Base-by-base conservation (phyloP, 768 basidiomycete species). In the Rhodotorula babjevae region DNA sequence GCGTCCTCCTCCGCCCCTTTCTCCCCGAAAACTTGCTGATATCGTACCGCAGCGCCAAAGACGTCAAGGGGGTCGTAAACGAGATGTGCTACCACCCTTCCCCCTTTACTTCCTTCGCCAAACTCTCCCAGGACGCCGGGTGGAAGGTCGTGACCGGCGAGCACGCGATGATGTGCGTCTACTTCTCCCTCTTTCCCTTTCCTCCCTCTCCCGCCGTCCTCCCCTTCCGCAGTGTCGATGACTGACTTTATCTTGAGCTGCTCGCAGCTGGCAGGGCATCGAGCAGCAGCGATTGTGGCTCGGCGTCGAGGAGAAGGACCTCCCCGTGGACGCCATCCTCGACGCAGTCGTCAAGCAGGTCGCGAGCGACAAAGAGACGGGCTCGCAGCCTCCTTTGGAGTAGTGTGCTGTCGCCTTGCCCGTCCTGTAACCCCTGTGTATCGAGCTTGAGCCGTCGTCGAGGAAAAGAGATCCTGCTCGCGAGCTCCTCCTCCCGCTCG, bases 201-300 rank as follows among this genome's bases (percentile, higher is more conserved):
- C 36, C 36, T 36, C 36, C 9, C 36, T 36, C 36, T 36, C 36
- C 36, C n/a, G n/a, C n/a, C n/a, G n/a, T n/a, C n/a, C n/a, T n/a
- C n/a, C n/a, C n/a, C n/a, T n/a, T n/a, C 27, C 29, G 36, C 11
- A 15, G 40, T 29, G 42, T 21, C 18, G 18, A 16, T 23, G 11
- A 5, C 55, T 7, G 33, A 14, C 27, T 15, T 5, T 16, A 7
- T 18, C 12, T 49, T 23, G n/a, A 6, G 27, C n/a, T 44, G 0
- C 36, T 0, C 7, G 56, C 62, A 70, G 73, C 47, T 76, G 72
- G 68, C 75, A 76, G 46, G 75, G 77, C 2, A 74, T 76, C 56
- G 75, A 79, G 68, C 77, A 79, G 68, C 78, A 79, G 57, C 74
- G 75, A 46, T 62, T 79, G 6, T 79, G 78, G 78, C 72, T 77